Evolutionary conservation across 2,329 filamentous ascomycete species (phyloP), one percentile per base, ranked within the genome.

Genomic region (Aspergillus felis): DNA sequence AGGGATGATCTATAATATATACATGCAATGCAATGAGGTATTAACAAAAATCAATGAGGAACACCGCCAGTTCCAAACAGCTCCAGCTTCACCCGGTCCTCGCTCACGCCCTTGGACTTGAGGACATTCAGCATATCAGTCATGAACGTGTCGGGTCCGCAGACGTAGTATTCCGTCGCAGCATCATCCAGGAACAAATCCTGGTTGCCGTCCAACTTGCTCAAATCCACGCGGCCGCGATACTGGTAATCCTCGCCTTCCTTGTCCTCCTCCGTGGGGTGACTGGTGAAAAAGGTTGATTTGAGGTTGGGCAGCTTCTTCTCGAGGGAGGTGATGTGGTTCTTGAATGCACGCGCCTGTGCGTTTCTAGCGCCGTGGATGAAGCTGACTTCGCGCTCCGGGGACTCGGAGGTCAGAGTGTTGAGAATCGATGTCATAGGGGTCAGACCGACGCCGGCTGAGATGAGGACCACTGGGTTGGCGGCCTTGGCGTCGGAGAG

Each of bases 111-210:
- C 54, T 78, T 72, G 5, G 66, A 73, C 65, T 79, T 74, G 55
- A 91, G 76, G 63, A 76, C 79, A 7, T 74, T 72, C 60, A 83
- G 77, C 22, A 83, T 74, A 46, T 84, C 81, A 8, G 79, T 67
- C 89, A 92, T 92, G 78, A 91, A 92, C 10, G 72, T 70, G 57
- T 81, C 78, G 0, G 89, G 89, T 0, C 89, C 89, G 68, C 89
- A 92, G 54, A 90, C 76, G 64, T 84, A 92, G 70, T 91, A 92
- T 65, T 86, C 78, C 0, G 89, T 79, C 47, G 74, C 73, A 0
- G 72, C 51, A 64, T 87, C 76, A 22, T 78, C 74, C 0, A 86
- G 68, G 59, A 81, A 82, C 17, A 92, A 73, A 47, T 82, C 76
- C 0, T 73, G 65, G 7, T 5, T 38, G 32, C 82, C 70, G 60